phyloP scores from a whole-genome alignment of 2,329 filamentous ascomycete genomes.

The Emmonsiellopsis sp. region DNA sequence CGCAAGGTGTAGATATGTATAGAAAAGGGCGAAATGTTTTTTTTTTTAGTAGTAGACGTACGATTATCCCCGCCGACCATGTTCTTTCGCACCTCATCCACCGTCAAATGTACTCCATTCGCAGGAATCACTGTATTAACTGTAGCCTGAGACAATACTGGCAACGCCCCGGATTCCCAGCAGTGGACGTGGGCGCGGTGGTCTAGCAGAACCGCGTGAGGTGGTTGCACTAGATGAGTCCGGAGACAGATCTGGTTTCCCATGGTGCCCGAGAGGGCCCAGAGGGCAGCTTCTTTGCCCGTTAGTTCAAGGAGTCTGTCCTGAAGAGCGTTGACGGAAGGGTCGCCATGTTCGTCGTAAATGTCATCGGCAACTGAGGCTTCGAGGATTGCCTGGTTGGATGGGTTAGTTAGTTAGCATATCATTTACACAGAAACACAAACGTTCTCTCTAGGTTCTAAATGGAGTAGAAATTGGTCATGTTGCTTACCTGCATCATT shows the following conservation, averaged over 20 bases:
- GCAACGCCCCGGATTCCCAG: conserved; percentile 21
- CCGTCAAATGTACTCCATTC: conserved; percentile 26
- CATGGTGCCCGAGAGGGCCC: conserved; percentile 29
- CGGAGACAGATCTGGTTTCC: conserved; percentile 30
- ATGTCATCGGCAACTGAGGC: conserved; percentile 27
- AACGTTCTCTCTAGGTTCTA: not conserved
- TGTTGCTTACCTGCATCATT: conserved; percentile 18
- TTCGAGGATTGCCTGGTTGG: conserved; percentile 17
- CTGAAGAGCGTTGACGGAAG: conserved; percentile 20
- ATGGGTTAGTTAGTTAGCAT: not conserved
- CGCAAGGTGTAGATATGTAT: not conserved
- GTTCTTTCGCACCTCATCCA: conserved; percentile 24
- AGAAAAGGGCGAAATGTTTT: not conserved
- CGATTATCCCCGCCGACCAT: conserved; percentile 19
- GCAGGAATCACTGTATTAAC: conserved; percentile 19
- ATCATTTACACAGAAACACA: not conserved
- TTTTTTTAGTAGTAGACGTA: conserved; percentile 4
- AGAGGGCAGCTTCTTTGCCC: conserved; percentile 25
- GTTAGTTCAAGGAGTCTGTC: conserved; percentile 21
- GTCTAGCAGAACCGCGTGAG: conserved; percentile 25
- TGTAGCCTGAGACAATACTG: conserved; percentile 24
- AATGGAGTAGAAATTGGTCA: not conserved
- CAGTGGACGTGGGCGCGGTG: conserved; percentile 25
- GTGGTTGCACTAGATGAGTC: conserved; percentile 23
- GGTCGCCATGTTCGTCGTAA: conserved; percentile 22